Conservation (phyloP, 352 stramenopile genomes). For the Phytophthora constricta region DNA sequence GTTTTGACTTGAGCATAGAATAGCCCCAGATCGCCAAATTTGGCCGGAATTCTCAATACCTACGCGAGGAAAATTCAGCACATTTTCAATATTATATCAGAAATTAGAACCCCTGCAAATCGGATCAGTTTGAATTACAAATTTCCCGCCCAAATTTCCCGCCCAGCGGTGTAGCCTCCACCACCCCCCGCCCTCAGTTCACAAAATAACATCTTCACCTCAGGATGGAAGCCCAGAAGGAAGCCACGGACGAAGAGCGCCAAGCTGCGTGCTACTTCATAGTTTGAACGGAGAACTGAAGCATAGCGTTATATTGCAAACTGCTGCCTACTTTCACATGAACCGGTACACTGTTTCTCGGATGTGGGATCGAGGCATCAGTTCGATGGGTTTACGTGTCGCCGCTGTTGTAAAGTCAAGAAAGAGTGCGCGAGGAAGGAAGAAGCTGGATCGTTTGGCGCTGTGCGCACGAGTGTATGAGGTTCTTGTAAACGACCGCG, state of each 20-base stretch:
- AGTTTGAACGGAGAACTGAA: neutral
- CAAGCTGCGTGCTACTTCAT: neutral
- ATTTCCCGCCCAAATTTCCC: too few species aligned
- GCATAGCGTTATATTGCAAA: neutral
- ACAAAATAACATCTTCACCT: too few species aligned
- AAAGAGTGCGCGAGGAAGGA: neutral
- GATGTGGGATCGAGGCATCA: conserved; percentile 6
- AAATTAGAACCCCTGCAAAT: too few species aligned
- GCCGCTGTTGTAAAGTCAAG: conserved; percentile 6
- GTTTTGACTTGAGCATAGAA: too few species aligned
- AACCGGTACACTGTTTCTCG: neutral
- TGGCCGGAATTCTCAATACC: too few species aligned
- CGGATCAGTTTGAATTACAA: too few species aligned
- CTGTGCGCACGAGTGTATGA: neutral
- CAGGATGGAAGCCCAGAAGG: too few species aligned
- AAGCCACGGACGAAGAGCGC: conserved; percentile 1
- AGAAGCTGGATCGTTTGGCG: conserved; percentile 2
- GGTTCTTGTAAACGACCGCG: neutral
- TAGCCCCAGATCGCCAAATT: too few species aligned
- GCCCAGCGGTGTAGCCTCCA: too few species aligned
- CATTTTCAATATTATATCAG: too few species aligned
- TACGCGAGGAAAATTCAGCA: too few species aligned
- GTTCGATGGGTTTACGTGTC: neutral
- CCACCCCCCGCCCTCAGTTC: too few species aligned
- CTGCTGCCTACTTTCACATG: neutral